Base-by-base conservation (phyloP, 306 rosid genomes). In the Ochetophila trinervis region DNA sequence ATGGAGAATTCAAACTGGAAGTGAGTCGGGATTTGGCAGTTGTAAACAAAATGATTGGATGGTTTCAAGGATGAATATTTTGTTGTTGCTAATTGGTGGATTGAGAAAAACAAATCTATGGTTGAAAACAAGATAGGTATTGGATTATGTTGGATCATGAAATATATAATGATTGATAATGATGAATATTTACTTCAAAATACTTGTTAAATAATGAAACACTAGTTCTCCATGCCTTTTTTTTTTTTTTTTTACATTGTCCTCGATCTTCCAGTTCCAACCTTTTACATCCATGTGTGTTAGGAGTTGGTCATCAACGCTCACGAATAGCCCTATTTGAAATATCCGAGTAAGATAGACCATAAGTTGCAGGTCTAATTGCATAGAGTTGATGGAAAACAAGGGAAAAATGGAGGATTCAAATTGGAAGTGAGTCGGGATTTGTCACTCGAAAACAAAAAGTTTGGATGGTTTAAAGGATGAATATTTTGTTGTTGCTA, bases 341-440 rank as follows among this genome's bases (percentile, higher is more conserved):
- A 59, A 48, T 3, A 4, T 34, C 13, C 63, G 5, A 36, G n/a
- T 6, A 21, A 8, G 5, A 10, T 4, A 6, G 22, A 11, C 13
- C 27, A 34, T 19, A 16, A 16, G 44, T 11, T 59, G 47, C 47
- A 59, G 63, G 63, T 59, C 34, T 35, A 59, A 24, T 59, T 59
- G 48, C 48, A 59, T 19, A 24, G 27, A 2, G 7, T 59, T n/a
- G 47, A 24, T 8, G 22, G 23, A 35, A 36, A 20, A 8, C 48
- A 35, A 35, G 63, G 63, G 13, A 9, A 15, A 35, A 32, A 9
- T 18, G 44, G 47, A n/a, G 14, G 14, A 6, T 58, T 50, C 10
- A 1, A 58, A 8, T 30, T 16, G 1, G 44, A 16, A 5, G 21
- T n/a, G 62, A 50, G 16, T 18, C 44, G 45, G 5, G 23, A 30